Conservation (phyloP, 2,329 filamentous ascomycete genomes). For the Phyllosticta ampelicida region DNA sequence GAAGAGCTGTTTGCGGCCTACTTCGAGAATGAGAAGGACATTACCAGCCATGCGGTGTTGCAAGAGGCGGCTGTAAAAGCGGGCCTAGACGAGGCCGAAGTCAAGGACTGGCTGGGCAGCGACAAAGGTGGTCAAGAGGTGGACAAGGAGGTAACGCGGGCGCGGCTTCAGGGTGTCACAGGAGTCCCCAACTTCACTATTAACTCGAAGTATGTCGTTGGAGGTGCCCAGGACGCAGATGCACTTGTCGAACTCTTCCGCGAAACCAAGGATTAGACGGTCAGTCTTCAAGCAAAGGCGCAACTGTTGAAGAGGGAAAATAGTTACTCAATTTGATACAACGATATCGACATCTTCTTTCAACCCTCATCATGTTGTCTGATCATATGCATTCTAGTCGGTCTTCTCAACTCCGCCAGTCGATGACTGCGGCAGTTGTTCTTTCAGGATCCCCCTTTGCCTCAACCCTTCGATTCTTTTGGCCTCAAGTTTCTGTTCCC, state of each 20-base stretch:
- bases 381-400: neutral
- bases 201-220: constrained; percentile 54
- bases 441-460: constrained; percentile 13
- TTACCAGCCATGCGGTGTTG: constrained; percentile 32
- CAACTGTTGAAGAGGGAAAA: neutral
- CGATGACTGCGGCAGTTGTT: neutral
- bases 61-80: constrained; percentile 32
- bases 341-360: neutral
- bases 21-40: constrained; percentile 39
- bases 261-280: constrained; percentile 41
- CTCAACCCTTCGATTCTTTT: constrained; percentile 12
- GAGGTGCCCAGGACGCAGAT: constrained; percentile 60
- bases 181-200: constrained; percentile 70
- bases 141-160: constrained; percentile 36
- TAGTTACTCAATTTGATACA: neutral
- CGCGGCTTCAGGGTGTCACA: constrained; percentile 41
- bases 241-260: constrained; percentile 58
- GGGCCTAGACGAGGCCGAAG: constrained; percentile 33
- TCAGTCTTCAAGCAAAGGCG: neutral
- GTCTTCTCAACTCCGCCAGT: neutral
- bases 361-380: neutral
- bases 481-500: constrained; percentile 12
- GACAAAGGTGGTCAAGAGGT: constrained; percentile 36
- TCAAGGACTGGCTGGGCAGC: constrained; percentile 32
- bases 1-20: constrained; percentile 32